Conservation (phyloP, 2,329 filamentous ascomycete genomes). For the Diaporthe humulicola region DNA sequence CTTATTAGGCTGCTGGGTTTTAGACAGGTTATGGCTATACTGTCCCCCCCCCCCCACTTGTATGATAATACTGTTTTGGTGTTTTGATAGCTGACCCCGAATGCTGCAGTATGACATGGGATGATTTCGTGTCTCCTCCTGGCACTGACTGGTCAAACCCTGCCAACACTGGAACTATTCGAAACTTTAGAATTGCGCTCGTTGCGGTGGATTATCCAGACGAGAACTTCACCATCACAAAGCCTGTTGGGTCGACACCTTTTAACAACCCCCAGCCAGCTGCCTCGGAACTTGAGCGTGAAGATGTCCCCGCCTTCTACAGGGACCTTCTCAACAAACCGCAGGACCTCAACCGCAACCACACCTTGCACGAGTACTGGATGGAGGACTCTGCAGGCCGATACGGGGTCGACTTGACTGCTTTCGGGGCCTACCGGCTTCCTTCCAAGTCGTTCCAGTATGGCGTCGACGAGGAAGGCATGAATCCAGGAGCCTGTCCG, state of each 20-base stretch:
- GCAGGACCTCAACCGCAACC: conserved; percentile 61
- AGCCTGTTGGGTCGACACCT: conserved; percentile 58
- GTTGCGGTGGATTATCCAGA: conserved; percentile 66
- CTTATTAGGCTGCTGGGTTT: too few relatives aligned
- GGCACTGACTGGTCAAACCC: conserved; percentile 63
- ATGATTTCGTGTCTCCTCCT: conserved; percentile 60
- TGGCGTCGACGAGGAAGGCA: conserved; percentile 58
- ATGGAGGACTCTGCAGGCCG: conserved; percentile 67
- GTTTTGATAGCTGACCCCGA: background rate
- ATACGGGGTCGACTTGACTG: conserved; percentile 66
- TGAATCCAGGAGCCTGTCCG: conserved; percentile 61
- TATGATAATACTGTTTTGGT: background rate
- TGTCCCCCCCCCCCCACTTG: too few relatives aligned
- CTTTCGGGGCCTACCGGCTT: conserved; percentile 65
- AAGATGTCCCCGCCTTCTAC: conserved; percentile 64
- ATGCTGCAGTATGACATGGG: conserved; percentile 61
- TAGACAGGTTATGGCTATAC: too few relatives aligned
- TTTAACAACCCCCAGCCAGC: conserved; percentile 63
- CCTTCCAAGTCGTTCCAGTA: conserved; percentile 63
- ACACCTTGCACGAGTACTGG: conserved; percentile 70
- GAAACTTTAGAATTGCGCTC: conserved; percentile 70
- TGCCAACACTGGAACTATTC: conserved; percentile 55
- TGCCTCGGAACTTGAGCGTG: conserved; percentile 55
- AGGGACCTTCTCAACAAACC: conserved; percentile 64
- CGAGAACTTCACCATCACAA: conserved; percentile 62